Evolutionary conservation across 495 filamentous ascomycete species (phyloP), one percentile per base, ranked within the genome.

Genomic region (Tetracladium setigerum): DNA sequence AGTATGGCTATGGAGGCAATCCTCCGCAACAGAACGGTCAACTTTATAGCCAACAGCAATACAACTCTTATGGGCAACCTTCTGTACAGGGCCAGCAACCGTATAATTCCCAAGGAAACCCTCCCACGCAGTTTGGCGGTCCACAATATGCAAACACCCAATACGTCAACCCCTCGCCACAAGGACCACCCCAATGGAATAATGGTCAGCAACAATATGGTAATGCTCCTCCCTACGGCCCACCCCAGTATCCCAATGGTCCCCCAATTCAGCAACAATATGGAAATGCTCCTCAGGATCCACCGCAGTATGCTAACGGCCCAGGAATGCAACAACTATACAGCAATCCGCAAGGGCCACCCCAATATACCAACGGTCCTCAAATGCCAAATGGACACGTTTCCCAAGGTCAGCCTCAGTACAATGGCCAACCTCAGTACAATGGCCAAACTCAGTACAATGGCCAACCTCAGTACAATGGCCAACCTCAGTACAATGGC

Each of bases 261-360:
- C 38, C 52, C n/a, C 22, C 22, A 27, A 27, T 27, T 7, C 12
- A 18, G 11, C 12, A 13, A 33, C 38, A 22, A 19, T 43, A 38
- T 40, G 22, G 22, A 5, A 55, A 55, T 44, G 34, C 10, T 11
- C 38, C 37, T 5, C 39, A 46, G 8, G 50, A n/a, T 13, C 30
- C 41, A 12, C 40, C 18, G 35, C 51, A 48, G 19, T 50, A 47
- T 47, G 14, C 16, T 11, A 37, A 39, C 39, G 18, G 32, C 9
- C 34, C 18, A 16, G 35, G 49, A 30, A 46, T 40, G n/a, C 27
- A 33, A 27, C 22, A 27, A 27, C 22, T 7, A 27, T 27, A 27
- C 22, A 27, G 22, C 22, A 47, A 38, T 39, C 22, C 22, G 22
- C 41, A 53, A 30, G 51, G 45, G 12, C 27, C 41, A 27, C 22